Evolutionary conservation across 2,329 filamentous ascomycete species (phyloP).

Genomic region (Colletotrichum karsti): DNA sequence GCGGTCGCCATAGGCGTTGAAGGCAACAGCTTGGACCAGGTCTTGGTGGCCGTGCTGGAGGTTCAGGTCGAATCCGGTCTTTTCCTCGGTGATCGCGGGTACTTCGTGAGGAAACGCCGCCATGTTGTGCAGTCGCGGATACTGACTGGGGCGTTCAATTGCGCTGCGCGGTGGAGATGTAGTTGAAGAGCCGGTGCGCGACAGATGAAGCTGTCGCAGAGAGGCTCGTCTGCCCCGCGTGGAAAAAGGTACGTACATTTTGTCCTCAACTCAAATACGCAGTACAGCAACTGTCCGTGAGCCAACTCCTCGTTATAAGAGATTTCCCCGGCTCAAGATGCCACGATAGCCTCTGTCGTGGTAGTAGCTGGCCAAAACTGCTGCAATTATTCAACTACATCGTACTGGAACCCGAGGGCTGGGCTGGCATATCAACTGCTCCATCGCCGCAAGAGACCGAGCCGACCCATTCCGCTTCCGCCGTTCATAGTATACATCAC

Average conservation of each 20-base stretch:
- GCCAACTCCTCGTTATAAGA: too few species aligned
- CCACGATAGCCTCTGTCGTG: too few species aligned
- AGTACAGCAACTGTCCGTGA: not conserved
- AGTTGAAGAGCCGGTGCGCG: not conserved
- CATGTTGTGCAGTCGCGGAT: conserved; percentile 48
- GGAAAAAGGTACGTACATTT: not conserved
- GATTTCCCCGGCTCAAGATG: too few species aligned
- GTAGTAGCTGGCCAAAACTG: too few species aligned
- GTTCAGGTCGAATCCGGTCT: conserved; percentile 63
- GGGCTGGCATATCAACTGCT: too few species aligned
- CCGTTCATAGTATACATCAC: too few species aligned
- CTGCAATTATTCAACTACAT: too few species aligned
- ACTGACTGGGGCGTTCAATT: conserved; percentile 37
- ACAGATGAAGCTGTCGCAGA: not conserved
- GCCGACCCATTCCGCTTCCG: too few species aligned
- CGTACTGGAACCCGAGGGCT: too few species aligned
- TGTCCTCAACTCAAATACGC: not conserved
- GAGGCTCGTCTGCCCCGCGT: not conserved
- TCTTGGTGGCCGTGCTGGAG: conserved; percentile 81
- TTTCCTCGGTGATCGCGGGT: conserved; percentile 53
- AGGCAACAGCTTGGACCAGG: conserved; percentile 84
- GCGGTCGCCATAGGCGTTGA: conserved; percentile 92
- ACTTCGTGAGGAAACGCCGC: conserved; percentile 25
- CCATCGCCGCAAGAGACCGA: too few species aligned
- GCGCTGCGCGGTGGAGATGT: not conserved